Percentiles rank a stretch among this genome's conserved stretches.
These are phyloP conservation scores for Clarireedia homoeocarpa DNA, from an alignment of 2,329 filamentous ascomycete genomes.

Conservation along the genomic window DNA sequence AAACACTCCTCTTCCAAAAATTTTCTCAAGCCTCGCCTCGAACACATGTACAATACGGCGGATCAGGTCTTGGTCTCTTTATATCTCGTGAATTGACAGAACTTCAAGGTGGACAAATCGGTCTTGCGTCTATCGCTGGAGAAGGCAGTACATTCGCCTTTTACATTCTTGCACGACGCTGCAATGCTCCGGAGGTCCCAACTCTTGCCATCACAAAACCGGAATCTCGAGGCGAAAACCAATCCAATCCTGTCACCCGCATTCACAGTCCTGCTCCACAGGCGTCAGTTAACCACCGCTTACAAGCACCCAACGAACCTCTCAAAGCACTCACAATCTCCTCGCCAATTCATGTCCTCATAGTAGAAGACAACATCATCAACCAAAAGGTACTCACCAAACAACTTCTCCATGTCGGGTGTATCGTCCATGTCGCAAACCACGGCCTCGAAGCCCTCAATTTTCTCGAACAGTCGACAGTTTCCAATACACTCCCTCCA, in stretches of 20 bases:
- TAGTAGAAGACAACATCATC: slow-evolving; percentile 55
- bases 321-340: background rate
- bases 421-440: slow-evolving; percentile 40
- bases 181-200: slow-evolving; percentile 2
- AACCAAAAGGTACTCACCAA: slow-evolving; percentile 38
- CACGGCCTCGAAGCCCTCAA: slow-evolving; percentile 50
- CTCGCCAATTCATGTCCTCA: slow-evolving; percentile 33
- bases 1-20: slow-evolving; percentile 66
- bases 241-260: background rate
- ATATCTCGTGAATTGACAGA: slow-evolving; percentile 75
- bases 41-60: slow-evolving; percentile 72
- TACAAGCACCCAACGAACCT: background rate
- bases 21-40: slow-evolving; percentile 67
- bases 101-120: slow-evolving; percentile 72
- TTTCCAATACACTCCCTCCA: slow-evolving; percentile 17
- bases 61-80: slow-evolving; percentile 70
- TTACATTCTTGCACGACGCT: slow-evolving; percentile 42
- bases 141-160: slow-evolving; percentile 71
- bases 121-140: slow-evolving; percentile 59
- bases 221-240: slow-evolving; percentile 2
- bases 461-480: slow-evolving; percentile 15
- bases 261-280: background rate
- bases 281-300: background rate
- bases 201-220: background rate
- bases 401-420: slow-evolving; percentile 39